Evolutionary conservation across 257 asterid genomes (phyloP), one percentile per base, ranked within the genome.

Genomic region (Forsythia suspensa): DNA sequence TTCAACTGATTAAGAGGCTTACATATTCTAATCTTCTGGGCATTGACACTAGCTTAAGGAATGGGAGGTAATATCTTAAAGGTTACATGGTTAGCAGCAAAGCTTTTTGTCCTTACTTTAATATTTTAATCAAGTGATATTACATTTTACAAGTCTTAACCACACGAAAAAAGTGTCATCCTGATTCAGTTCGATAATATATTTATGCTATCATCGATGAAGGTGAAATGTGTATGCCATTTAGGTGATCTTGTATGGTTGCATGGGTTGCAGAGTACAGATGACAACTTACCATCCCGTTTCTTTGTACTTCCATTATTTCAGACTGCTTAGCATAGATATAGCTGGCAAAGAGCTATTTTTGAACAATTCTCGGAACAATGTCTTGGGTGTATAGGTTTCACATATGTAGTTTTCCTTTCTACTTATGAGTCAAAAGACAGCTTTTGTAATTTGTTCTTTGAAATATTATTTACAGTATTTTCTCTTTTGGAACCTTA

Each of bases 1-100:
- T 87, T 85, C 77, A 80, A 76, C 91, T 95, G 68, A 87, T 85
- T 75, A 85, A 83, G 84, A 87, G 96, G 79, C 96, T 95, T 63
- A 69, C 81, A 29, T 91, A 83, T 83, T 84, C 89, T 72, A 95
- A 95, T 82, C 81, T 93, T 83, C 83, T 95, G 48, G 99, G 98
- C 65, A 82, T 95, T 80, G 97, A 93, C 81, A 79, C 87, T 68
- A 82, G 83, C 85, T 88, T 95, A 76, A 93, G 84, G 83, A 92
- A 90, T 74, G 99, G 99, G 77, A 93, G 92, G 99, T 93, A 76
- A 82, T 80, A 83, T 82, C 57, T 16, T 72, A 21, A 55, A 36
- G 39, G 5, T 42, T 83, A 48, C 57, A 43, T 70, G 48, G 51
- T 82, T 61, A 37, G 69, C 29, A n/a, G 70, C 24, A 77, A 59